Evolutionary conservation across 768 basidiomycete genomes (phyloP).

Genomic region (Leccinum longicurvipes): DNA sequence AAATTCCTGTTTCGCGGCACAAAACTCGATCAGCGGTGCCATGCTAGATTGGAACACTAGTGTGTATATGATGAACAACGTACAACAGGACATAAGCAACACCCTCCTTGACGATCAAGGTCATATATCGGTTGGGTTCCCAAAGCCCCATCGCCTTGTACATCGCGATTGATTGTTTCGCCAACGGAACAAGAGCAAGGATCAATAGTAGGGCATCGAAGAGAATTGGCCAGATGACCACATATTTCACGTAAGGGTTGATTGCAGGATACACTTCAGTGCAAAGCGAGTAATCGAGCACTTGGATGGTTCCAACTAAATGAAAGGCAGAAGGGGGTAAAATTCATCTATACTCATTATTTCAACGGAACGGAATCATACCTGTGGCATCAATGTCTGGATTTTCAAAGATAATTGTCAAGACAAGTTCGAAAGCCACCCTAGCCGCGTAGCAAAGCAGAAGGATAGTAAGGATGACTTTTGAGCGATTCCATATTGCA

Average conservation of each 20-base stretch:
- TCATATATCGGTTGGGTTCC: neutral
- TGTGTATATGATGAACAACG: neutral
- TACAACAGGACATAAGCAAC: neutral
- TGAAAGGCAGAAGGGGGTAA: neutral
- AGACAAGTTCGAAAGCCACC: neutral
- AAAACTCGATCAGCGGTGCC: neutral
- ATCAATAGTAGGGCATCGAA: neutral
- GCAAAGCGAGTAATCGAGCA: neutral
- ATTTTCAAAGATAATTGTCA: neutral
- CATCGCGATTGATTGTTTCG: neutral
- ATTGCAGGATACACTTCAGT: neutral
- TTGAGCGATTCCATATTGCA: neutral
- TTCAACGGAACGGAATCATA: neutral
- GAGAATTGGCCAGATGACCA: rapidly evolving
- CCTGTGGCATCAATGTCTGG: neutral
- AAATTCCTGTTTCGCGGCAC: neutral
- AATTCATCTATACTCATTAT: neutral
- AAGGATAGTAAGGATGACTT: neutral
- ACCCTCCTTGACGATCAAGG: neutral
- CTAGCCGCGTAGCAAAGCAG: neutral
- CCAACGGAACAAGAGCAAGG: neutral
- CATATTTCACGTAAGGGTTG: neutral
- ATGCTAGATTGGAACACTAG: neutral
- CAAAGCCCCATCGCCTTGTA: neutral
- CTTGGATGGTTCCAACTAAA: neutral